Base-by-base conservation (phyloP, 192 early-diverging fungal genomes). In the Jimgerdemannia lactiflua region DNA sequence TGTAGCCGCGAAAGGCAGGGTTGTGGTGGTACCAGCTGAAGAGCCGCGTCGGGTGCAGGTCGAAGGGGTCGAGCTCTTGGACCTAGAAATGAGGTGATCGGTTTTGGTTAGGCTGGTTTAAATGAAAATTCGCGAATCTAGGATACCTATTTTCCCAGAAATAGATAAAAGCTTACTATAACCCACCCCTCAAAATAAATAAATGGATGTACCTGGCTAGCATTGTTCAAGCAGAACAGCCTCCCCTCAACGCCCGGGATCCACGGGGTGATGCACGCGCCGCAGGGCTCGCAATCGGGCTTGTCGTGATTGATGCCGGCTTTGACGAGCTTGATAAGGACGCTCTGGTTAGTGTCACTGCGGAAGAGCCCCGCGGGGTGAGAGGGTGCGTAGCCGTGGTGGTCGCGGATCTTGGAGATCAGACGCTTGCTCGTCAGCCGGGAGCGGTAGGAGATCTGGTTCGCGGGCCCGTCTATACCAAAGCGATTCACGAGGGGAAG, bases 401-500 rank as follows among this genome's bases (percentile, higher is more conserved):
- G 87, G 80, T 87, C 84, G 54, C 91, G 88, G 67, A 94, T 90
- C 71, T 91, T 92, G 18, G 79, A 68, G 29, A 88, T 81, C 39
- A 87, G 74, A 43, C 90, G 91, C 75, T 89, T 88, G 39, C 88
- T 90, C 14, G 90, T 87, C 70, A 90, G 80, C 8, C 88, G 84
- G 43, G 87, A 89, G 20, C 88, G 79, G 73, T 92, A 89, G 43
- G 74, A 84, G 71, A 94, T 84, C 10, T 75, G 83, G 72, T 88
- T 87, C 67, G 67, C 80, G n/a, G 72, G 71, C 17, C 88, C 88
- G 41, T 90, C 86, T 66, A 94, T 87, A 63, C 85, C 82, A 80
- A 94, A 88, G 71, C 89, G 87, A 70, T 87, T 92, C 64, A 94
- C 86, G 14, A 92, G 81, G 39, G 93, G 93, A 73, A 92, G 81